Conservation (phyloP, 2,329 filamentous ascomycete species). For the Clonostachys byssicola region DNA sequence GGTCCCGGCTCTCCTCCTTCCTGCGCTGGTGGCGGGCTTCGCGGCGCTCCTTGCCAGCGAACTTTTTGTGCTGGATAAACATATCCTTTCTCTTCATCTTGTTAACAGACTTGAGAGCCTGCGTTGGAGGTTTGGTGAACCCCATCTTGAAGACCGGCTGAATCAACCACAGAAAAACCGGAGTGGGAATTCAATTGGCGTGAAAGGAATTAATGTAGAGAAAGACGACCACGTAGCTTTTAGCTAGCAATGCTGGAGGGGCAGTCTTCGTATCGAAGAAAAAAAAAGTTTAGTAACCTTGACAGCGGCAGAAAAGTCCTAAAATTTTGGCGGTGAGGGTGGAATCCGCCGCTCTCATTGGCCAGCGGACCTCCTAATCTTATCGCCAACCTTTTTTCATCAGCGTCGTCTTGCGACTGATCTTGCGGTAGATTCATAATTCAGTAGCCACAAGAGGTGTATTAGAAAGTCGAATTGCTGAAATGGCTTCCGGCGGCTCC, state of each 20-base stretch:
- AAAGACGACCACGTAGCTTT: neutral
- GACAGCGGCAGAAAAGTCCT: slow-evolving; percentile 22
- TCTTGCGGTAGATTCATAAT: neutral
- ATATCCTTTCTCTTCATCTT: slow-evolving; percentile 76
- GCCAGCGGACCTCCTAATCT: neutral
- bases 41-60: slow-evolving; percentile 68
- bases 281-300: neutral
- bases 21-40: slow-evolving; percentile 74
- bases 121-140: slow-evolving; percentile 23
- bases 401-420: neutral
- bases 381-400: neutral
- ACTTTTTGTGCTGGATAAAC: slow-evolving; percentile 76
- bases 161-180: slow-evolving; percentile 5
- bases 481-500: slow-evolving; percentile 43
- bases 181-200: slow-evolving; percentile 1
- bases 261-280: neutral
- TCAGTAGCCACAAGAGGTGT: neutral
- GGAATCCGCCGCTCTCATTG: neutral
- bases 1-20: slow-evolving; percentile 82
- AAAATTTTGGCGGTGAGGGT: slow-evolving; percentile 32
- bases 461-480: neutral
- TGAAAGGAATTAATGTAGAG: neutral
- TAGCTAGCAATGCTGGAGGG: neutral
- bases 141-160: slow-evolving; percentile 18
- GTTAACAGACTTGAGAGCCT: slow-evolving; percentile 55